These are phyloP conservation scores for Pythium phragmiticola DNA, from an alignment of 352 stramenopile species.

Conservation along the genomic window DNA sequence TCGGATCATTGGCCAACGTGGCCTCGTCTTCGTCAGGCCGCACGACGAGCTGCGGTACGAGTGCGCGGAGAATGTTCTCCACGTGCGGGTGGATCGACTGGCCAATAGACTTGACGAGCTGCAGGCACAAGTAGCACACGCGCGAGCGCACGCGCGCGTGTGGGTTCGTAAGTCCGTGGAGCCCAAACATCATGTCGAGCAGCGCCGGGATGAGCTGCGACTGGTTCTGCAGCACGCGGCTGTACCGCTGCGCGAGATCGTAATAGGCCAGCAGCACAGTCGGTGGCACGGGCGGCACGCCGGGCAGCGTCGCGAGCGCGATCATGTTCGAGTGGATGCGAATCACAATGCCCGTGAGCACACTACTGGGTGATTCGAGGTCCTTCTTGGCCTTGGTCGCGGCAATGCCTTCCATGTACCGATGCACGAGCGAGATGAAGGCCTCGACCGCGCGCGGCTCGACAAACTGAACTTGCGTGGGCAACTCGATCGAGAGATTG, in stretches of 20 bases:
- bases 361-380: conserved; percentile 62
- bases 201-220: conserved; percentile 59
- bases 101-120: conserved; percentile 77
- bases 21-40: conserved; percentile 36
- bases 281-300: conserved; percentile 33
- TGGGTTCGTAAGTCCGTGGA: conserved; percentile 63
- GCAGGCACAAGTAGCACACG: conserved; percentile 82
- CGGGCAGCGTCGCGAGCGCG: conserved; percentile 27
- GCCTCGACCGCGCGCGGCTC: conserved; percentile 68
- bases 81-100: conserved; percentile 71
- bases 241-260: conserved; percentile 78
- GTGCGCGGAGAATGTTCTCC: conserved; percentile 59
- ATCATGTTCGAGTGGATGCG: conserved; percentile 71
- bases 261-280: conserved; percentile 82
- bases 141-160: conserved; percentile 66
- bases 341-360: conserved; percentile 67
- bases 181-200: conserved; percentile 83
- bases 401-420: conserved; percentile 81
- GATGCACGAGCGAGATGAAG: conserved; percentile 78
- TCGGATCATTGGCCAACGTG: conserved; percentile 39
- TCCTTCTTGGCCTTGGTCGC: conserved; percentile 56
- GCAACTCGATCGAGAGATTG: conserved; percentile 56
- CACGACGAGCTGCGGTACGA: conserved; percentile 68
- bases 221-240: conserved; percentile 65
- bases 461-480: conserved; percentile 50